phyloP scores from a whole-genome alignment of 371 early-diverging fungal species.

The Mycotypha africana region DNA sequence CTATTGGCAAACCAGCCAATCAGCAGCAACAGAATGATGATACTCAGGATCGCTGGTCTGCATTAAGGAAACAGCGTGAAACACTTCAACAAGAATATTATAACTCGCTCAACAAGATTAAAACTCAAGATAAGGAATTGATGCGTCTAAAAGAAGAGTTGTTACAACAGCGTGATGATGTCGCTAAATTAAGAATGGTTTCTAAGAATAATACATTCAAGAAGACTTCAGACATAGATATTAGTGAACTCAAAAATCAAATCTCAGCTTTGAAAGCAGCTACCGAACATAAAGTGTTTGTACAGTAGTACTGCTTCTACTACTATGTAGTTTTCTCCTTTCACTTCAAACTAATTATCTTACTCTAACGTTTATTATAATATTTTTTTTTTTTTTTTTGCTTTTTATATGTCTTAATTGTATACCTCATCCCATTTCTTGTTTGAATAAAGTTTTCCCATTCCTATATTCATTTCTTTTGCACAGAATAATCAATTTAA shows the following conservation, averaged over 20 bases:
- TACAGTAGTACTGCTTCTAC: conserved; percentile 12
- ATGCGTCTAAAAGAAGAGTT: conserved; percentile 56
- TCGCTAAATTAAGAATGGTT: conserved; percentile 55
- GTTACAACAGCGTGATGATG: conserved; percentile 63
- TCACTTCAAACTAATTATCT: too few species aligned
- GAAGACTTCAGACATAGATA: conserved; percentile 27
- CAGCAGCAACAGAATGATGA: conserved; percentile 19
- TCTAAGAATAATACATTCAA: conserved; percentile 13
- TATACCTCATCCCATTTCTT: neutral
- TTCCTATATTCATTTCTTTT: too few species aligned
- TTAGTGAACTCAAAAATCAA: conserved; percentile 44
- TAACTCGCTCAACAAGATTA: conserved; percentile 44
- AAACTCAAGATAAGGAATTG: conserved; percentile 59
- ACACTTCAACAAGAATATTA: conserved; percentile 41
- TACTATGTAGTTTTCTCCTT: too few species aligned
- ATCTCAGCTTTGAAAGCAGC: conserved; percentile 45
- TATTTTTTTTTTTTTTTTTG: too few species aligned
- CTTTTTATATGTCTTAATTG: too few species aligned
- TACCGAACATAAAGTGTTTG: conserved; percentile 22
- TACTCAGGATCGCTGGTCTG: conserved; percentile 42
- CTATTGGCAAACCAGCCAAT: conserved; percentile 45
- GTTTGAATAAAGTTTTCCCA: neutral
- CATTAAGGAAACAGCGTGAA: conserved; percentile 45
- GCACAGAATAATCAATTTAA: too few species aligned
- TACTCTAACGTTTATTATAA: too few species aligned